Evolutionary conservation across 2,329 filamentous ascomycete genomes (phyloP), one percentile per base, ranked within the genome.

Genomic region (Hortaea werneckii): DNA sequence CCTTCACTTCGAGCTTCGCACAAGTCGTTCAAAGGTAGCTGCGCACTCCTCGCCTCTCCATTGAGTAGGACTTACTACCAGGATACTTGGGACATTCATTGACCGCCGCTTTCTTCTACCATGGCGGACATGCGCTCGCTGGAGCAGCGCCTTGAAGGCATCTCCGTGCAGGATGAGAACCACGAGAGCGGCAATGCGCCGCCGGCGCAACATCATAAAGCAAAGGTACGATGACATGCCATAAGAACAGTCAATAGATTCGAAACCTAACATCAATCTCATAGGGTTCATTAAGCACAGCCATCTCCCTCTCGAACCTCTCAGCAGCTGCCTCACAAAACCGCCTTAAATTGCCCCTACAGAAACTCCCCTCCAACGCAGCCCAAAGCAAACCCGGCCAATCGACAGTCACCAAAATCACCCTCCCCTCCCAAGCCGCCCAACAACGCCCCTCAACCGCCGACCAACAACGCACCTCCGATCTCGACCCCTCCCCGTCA

Each of bases 101-200:
- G 10, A 39, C 20, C 13, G 37, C 11, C 10, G 8, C 10, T 10
- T n/a, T 13, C 7, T 39, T 13, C 9, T 13, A 39, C 10, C 37
- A 63, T 63, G 60, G 58, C 59, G 38, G 79, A 89, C 53, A 78
- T 85, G 48, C 79, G 85, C 57, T 80, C 79, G 43, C 75, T 96
- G 40, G 90, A 95, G 70, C 75, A 85, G 68, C 85, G 86, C 58
- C 87, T 96, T 62, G 88, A 95, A 79, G 83, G 82, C 67, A 79
- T 95, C 70, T 83, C 85, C 13, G 86, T 95, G 51, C 83, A 85
- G 58, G 89, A 95, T 62, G 89, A 95, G 68, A 94, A 90, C 62
- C 83, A 70, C 46, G 67, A 71, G 46, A 35, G n/a, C 32, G 62
- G 87, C 48, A 67, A 72, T 29, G 69, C 69, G 45, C 74, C 78